Conservation (phyloP, 2,329 filamentous ascomycete species). For the Penicillium sp. region DNA sequence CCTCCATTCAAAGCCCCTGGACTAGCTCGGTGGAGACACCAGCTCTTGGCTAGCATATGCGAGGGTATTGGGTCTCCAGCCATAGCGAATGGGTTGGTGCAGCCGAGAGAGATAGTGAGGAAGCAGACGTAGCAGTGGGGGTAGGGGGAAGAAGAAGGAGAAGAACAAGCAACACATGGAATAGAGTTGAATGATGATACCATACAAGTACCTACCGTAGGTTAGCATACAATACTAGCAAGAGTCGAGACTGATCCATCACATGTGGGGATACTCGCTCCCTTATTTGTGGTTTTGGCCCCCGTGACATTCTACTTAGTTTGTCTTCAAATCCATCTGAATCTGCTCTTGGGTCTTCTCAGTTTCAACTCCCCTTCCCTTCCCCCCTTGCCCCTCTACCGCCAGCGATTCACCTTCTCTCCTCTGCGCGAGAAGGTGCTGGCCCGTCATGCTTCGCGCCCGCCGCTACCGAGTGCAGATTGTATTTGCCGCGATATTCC, state of each 20-base stretch:
- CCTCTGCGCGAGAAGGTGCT: conserved; percentile 8
- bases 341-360: not conserved
- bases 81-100: not conserved
- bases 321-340: no score
- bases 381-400: conserved; percentile 7
- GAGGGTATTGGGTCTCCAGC: not conserved
- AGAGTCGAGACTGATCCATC: conserved; percentile 11
- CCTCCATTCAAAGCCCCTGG: not conserved
- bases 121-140: not conserved
- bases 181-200: no score
- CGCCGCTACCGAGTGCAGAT: conserved; percentile 54
- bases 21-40: not conserved
- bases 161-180: not conserved
- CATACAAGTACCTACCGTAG: no score
- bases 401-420: no score
- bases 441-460: conserved; percentile 49
- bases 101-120: not conserved
- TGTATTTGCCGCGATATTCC: conserved; percentile 47
- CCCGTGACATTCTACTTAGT: conserved; percentile 16
- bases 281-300: conserved; percentile 8
- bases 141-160: not conserved
- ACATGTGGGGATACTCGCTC: conserved; percentile 20
- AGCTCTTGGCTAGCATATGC: conserved; percentile 3
- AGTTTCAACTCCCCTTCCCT: not conserved
- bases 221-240: not conserved